phyloP scores from a whole-genome alignment of 2,329 filamentous ascomycete species.

The Aspergillus luchuensis region DNA sequence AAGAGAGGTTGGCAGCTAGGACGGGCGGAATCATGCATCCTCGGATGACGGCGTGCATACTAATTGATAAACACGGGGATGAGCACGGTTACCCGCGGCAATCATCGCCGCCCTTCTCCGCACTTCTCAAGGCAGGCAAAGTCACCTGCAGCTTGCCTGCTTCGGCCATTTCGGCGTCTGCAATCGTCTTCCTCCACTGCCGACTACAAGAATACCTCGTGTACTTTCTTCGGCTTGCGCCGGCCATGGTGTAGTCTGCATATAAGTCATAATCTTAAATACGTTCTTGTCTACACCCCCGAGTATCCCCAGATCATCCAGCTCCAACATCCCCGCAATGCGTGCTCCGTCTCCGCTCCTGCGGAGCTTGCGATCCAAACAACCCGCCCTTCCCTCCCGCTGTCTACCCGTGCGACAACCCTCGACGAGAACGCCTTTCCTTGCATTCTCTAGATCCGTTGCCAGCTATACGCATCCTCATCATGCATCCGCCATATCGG shows the following conservation, averaged over 20 bases:
- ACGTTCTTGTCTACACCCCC: not conserved
- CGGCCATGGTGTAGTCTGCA: not conserved
- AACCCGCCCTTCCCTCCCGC: constrained; percentile 27
- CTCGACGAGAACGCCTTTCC: constrained; percentile 7
- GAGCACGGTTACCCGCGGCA: not conserved
- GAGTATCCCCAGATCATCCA: constrained; percentile 3
- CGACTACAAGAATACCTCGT: not conserved
- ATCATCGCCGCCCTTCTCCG: constrained; percentile 1
- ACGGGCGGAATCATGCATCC: constrained; percentile 4
- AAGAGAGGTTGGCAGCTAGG: not conserved
- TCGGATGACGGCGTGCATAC: not conserved
- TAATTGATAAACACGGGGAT: not conserved
- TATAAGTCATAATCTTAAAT: not conserved
- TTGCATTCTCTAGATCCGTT: constrained; percentile 46
- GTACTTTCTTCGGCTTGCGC: not conserved
- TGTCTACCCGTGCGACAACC: constrained; percentile 22
- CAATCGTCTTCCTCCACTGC: not conserved
- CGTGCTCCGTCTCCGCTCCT: constrained; percentile 42
- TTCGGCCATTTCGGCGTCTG: not conserved
- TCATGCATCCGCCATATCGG: constrained; percentile 80
- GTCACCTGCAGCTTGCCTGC: not conserved
- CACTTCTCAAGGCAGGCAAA: not conserved
- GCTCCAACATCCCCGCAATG: constrained; percentile 35
- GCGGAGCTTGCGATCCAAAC: constrained; percentile 38
- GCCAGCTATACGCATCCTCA: constrained; percentile 79